Percentiles rank a stretch among this genome's conserved stretches.
Conservation (phyloP, 2,329 filamentous ascomycete genomes). For the Colletotrichum navitas region DNA sequence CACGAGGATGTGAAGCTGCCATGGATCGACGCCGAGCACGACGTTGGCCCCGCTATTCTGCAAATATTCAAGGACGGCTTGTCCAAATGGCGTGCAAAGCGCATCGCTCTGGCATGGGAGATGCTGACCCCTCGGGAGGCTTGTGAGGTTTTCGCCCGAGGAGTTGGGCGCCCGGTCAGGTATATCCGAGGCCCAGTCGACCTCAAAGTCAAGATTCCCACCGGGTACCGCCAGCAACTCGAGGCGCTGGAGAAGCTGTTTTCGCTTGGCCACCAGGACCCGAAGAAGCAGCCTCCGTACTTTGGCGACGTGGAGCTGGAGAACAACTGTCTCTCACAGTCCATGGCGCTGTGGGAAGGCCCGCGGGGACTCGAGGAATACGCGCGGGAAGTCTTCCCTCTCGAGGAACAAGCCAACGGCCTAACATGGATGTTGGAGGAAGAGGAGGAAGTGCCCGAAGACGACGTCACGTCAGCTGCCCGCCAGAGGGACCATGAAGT, state of each 20-base stretch:
- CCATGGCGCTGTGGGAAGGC: constrained; percentile 89
- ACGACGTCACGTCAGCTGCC: constrained; percentile 45
- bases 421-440: constrained; percentile 88
- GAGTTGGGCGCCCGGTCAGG: constrained; percentile 80
- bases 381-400: constrained; percentile 90
- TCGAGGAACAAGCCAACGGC: constrained; percentile 95
- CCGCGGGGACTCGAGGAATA: constrained; percentile 94
- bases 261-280: constrained; percentile 62
- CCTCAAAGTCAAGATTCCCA: constrained; percentile 86
- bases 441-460: constrained; percentile 56
- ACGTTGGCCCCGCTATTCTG: constrained; percentile 90
- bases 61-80: constrained; percentile 97
- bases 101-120: constrained; percentile 92
- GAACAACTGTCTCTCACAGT: constrained; percentile 76
- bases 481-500: constrained; percentile 44
- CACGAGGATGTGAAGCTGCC: constrained; percentile 89
- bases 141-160: constrained; percentile 83
- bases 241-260: constrained; percentile 75
- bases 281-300: constrained; percentile 71
- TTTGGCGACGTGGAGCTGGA: constrained; percentile 71
- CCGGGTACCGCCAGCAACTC: constrained; percentile 90
- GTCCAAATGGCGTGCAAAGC: constrained; percentile 81
- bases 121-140: constrained; percentile 86
- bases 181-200: constrained; percentile 86
- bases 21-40: constrained; percentile 96